Evolutionary conservation across 371 early-diverging fungal genomes (phyloP).

Genomic region (Mortierella sp.): DNA sequence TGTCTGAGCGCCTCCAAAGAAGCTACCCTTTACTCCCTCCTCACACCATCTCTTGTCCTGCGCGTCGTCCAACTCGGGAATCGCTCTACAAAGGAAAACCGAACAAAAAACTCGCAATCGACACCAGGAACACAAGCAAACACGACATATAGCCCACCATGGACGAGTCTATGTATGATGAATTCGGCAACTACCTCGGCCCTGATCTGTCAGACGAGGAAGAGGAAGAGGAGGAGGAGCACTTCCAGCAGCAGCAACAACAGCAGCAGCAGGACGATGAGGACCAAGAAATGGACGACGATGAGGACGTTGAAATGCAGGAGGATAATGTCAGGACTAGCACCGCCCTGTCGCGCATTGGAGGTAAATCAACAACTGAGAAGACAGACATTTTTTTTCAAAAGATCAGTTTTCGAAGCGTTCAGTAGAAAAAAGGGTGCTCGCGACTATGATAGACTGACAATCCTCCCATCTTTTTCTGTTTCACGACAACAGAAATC

Average conservation of each 20-base stretch:
- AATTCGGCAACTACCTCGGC: constrained; percentile 99
- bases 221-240: constrained; percentile 62
- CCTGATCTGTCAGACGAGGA: constrained; percentile 88
- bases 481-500: constrained; percentile 62
- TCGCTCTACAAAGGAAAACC: constrained; percentile 11
- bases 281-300: constrained; percentile 59
- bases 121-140: neutral
- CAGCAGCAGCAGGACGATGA: constrained; percentile 63
- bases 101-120: neutral
- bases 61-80: constrained; percentile 17
- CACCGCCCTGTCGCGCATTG: constrained; percentile 58
- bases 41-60: neutral
- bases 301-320: constrained; percentile 36
- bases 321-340: constrained; percentile 43
- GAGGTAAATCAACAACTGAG: constrained; percentile 41
- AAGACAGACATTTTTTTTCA: neutral
- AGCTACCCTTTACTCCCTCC: neutral
- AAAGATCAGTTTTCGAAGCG: constrained; percentile 15
- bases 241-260: constrained; percentile 35
- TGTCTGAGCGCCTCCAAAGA: constrained; percentile 12
- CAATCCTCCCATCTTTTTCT: neutral
- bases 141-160: constrained; percentile 57
- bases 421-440: neutral
- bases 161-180: constrained; percentile 93
- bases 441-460: neutral